phyloP scores from a whole-genome alignment of 768 basidiomycete genomes.

The Russula olivacea region DNA sequence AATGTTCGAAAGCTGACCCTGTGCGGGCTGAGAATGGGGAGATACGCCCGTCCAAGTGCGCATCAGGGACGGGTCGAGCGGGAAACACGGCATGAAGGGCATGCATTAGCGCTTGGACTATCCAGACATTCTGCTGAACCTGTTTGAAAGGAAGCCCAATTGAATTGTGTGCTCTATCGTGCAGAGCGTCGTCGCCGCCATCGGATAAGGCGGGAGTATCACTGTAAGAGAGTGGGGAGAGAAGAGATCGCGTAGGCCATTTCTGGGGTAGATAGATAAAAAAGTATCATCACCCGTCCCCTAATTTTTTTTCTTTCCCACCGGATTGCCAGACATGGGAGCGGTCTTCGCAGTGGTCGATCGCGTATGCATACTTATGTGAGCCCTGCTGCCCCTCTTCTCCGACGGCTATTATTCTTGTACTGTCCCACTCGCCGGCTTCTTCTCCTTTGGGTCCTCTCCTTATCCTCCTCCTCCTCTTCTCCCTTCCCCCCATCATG shows the following conservation, averaged over 20 bases:
- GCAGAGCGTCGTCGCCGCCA: too few species aligned
- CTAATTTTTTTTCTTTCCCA: conserved; percentile 4
- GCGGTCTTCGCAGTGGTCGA: not conserved
- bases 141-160: not conserved
- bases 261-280: conserved; percentile 8
- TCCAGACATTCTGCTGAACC: not conserved
- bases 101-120: not conserved
- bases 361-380: not conserved
- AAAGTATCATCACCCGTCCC: too few species aligned
- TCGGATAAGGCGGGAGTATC: too few species aligned
- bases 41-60: not conserved
- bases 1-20: too few species aligned
- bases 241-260: not conserved
- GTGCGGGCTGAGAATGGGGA: not conserved
- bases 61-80: too few species aligned
- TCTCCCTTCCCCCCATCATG: not conserved
- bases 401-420: too few species aligned
- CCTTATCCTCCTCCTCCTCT: not conserved
- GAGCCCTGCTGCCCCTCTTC: not conserved
- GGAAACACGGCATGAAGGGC: not conserved
- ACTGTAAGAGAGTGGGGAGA: not conserved
- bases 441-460: not conserved
- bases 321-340: not conserved
- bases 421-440: too few species aligned
- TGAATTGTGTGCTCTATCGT: not conserved